Conservation (phyloP, 169 alveolate species). For the Plasmodium berghei region DNA sequence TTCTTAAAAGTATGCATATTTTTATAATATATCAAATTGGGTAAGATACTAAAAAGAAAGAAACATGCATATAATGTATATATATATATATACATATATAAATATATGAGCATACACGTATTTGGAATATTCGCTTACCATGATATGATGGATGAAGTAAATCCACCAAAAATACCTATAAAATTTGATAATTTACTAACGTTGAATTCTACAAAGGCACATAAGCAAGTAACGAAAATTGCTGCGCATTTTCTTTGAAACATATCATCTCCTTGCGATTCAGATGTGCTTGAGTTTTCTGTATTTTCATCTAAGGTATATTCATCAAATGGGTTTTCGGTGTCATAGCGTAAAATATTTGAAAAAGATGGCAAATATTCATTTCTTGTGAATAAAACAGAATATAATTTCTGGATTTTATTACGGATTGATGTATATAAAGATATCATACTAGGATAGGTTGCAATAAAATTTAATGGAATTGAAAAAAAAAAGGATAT, state of each 20-base stretch:
- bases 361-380: constrained; percentile 29
- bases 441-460: constrained; percentile 56
- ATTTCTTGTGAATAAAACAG: constrained; percentile 28
- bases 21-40: constrained; percentile 64
- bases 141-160: constrained; percentile 60
- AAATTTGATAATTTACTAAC: constrained; percentile 63
- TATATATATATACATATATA: not conserved
- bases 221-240: constrained; percentile 28
- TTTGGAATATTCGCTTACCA: constrained; percentile 25
- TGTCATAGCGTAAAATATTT: constrained; percentile 18
- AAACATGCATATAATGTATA: not conserved
- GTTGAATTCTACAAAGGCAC: constrained; percentile 59
- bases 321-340: constrained; percentile 77
- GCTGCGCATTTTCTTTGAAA: constrained; percentile 23
- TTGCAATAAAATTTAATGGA: constrained; percentile 71
- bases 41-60: constrained; percentile 39
- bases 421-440: constrained; percentile 9
- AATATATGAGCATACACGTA: not conserved
- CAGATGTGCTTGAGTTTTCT: constrained; percentile 25
- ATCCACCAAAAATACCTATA: constrained; percentile 73
- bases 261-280: constrained; percentile 34
- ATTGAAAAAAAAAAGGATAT: constrained; percentile 64
- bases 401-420: constrained; percentile 22
- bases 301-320: constrained; percentile 73
- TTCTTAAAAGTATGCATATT: constrained; percentile 47